phyloP scores from a whole-genome alignment of 768 basidiomycete genomes.

The Termitomyces sp. region DNA sequence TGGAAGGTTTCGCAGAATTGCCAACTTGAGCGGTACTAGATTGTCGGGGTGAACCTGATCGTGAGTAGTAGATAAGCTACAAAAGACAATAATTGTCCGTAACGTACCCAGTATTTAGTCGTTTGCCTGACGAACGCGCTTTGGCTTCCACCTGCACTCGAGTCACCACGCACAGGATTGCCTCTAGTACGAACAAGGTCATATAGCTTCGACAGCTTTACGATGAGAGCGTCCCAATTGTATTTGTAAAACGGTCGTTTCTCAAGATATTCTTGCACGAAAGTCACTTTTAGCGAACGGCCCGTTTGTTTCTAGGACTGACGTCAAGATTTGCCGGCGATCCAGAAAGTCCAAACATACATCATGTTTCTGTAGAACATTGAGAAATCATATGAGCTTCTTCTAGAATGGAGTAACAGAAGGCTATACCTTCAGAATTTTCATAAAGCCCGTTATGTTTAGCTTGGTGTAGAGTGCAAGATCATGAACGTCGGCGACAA shows the following conservation, averaged over 20 bases:
- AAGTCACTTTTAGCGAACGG: constrained; percentile 74
- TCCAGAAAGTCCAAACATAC: constrained; percentile 30
- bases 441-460: constrained; percentile 98
- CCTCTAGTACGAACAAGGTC: constrained; percentile 94
- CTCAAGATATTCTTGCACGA: constrained; percentile 89
- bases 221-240: constrained; percentile 93
- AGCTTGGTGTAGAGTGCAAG: constrained; percentile 91
- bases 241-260: constrained; percentile 96
- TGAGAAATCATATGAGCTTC: not conserved
- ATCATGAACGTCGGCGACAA: constrained; percentile 92
- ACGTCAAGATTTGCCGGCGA: not conserved
- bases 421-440: constrained; percentile 78
- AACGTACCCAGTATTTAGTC: constrained; percentile 93
- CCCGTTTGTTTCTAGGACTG: constrained; percentile 83
- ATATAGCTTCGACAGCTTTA: constrained; percentile 92
- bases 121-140: constrained; percentile 98
- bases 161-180: constrained; percentile 90
- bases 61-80: not conserved
- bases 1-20: constrained; percentile 87
- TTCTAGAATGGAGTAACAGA: not conserved
- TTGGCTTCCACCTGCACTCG: constrained; percentile 91
- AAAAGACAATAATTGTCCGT: not conserved
- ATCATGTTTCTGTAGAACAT: constrained; percentile 77
- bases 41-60: constrained; percentile 84
- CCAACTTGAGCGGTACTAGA: constrained; percentile 87